Evolutionary conservation across 352 stramenopile genomes (phyloP).

Genomic region (Phytophthora pseudosyringae): DNA sequence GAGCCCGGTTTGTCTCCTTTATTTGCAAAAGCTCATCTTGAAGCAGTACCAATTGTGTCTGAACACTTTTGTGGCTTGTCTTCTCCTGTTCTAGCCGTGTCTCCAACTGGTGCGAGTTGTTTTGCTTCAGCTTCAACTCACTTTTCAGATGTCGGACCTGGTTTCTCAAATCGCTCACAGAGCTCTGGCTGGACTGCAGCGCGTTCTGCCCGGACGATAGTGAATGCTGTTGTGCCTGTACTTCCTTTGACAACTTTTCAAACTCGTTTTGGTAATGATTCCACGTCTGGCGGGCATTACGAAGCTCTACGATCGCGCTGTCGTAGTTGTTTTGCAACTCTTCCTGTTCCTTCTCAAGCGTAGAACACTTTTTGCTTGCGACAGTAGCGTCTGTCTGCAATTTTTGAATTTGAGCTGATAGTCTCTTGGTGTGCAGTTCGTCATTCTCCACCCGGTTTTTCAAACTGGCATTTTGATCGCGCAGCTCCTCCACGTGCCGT

Average conservation of each 20-base stretch:
- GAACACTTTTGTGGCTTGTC: conserved; percentile 51
- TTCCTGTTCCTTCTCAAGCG: conserved; percentile 57
- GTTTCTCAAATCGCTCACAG: conserved; percentile 60
- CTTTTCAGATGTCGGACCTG: conserved; percentile 72
- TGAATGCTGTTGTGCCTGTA: conserved; percentile 65
- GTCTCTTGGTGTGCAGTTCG: conserved; percentile 46
- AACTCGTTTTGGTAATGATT: conserved; percentile 81
- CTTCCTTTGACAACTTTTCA: conserved; percentile 72
- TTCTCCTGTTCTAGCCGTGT: conserved; percentile 77
- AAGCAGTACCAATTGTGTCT: conserved; percentile 62
- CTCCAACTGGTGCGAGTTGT: conserved; percentile 58
- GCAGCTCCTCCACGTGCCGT: conserved; percentile 67
- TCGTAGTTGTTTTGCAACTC: conserved; percentile 69
- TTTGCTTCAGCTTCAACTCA: conserved; percentile 63
- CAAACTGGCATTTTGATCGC: conserved; percentile 66
- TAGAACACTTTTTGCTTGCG: conserved; percentile 38
- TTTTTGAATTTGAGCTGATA: conserved; percentile 60
- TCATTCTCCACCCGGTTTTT: conserved; percentile 61
- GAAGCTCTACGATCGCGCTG: conserved; percentile 54
- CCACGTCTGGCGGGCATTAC: conserved; percentile 61
- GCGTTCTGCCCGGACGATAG: conserved; percentile 62
- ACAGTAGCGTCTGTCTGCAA: conserved; percentile 50
- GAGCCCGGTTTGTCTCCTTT: conserved; percentile 56
- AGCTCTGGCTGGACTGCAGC: conserved; percentile 61
- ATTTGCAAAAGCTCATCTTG: conserved; percentile 68